Evolutionary conservation across 495 filamentous ascomycete genomes (phyloP), one percentile per base, ranked within the genome.

Genomic region (Lasiosphaeria miniovina): DNA sequence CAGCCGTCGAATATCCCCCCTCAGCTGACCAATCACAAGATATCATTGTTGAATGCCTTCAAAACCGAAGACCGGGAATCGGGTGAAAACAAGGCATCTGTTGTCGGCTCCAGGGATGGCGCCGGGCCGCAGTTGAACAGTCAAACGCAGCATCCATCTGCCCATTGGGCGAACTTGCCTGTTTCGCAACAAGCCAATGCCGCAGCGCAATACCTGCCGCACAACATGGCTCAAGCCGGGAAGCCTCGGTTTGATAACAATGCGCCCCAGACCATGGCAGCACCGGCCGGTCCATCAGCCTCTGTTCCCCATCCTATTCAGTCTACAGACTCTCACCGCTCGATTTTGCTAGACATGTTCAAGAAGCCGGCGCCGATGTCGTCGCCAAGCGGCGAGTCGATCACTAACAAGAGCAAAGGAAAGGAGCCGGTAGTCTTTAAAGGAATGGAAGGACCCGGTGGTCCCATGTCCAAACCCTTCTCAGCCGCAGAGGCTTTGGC

Each of bases 1-100:
- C 86, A 41, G 83, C 66, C 45, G 24, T 50, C 15, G 82, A 68
- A 61, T 45, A 56, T 84, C 32, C 84, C 82, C 10, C 74, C 80
- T 41, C 87, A 86, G 64, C 77, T 91, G 43, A 88, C 74, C 8
- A 80, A 75, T 43, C 88, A 91, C 67, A 83, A 85, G 4, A 73
- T 85, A 54, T 79, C 84, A 34, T 68, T 91, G 6, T 71, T 91
- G 49, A 86, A 81, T 65, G 78, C 85, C 3, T 88, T 90, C 70
- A 90, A 87, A 54, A 66, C 61, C 15, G 69, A 71, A 12, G 59
- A 49, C 31, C 68, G 38, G 41, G 51, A 55, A 10, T 52, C 35
- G 17, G 36, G 50, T 24, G 60, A 66, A 6, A 59, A 56, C 36
- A 63, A 61, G 17, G 51, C 59, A 0, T 58, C 56, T 24, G 63